A percentile compares a stretch with the other conserved stretches of the same genome.
Evolutionary conservation across 352 stramenopile genomes (phyloP).

Genomic region (Phytophthora syringae): DNA sequence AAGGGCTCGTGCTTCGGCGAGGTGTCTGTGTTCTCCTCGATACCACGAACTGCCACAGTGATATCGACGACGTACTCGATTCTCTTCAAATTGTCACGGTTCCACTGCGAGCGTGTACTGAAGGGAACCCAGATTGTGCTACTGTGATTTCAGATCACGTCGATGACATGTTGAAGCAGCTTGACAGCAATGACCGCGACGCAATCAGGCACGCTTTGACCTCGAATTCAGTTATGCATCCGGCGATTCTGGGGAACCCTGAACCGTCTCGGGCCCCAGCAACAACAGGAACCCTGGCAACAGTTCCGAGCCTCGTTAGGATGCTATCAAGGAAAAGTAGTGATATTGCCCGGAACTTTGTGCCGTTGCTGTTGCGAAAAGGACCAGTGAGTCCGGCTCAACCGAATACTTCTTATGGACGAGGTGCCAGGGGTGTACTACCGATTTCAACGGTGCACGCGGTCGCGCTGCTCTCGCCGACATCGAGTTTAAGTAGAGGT

Average conservation of each 20-base stretch:
- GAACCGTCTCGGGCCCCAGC: neutral
- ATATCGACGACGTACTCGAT: constrained; percentile 70
- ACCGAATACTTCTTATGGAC: neutral
- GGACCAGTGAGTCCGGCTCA: neutral
- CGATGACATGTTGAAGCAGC: constrained; percentile 27
- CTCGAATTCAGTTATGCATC: neutral
- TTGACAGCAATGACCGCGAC: constrained; percentile 9
- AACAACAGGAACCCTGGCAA: constrained; percentile 9
- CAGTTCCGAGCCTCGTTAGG: constrained; percentile 3
- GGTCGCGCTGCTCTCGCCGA: neutral
- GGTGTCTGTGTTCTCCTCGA: constrained; percentile 70
- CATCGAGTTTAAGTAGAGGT: neutral
- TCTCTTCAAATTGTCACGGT: constrained; percentile 69
- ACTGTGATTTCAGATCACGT: constrained; percentile 36
- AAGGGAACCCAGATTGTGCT: constrained; percentile 54
- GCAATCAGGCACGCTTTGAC: neutral
- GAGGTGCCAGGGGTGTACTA: neutral
- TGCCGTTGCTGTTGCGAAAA: constrained; percentile 8
- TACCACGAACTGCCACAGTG: constrained; percentile 59
- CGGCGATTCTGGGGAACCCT: neutral
- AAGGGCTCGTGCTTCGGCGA: constrained; percentile 78
- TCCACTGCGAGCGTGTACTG: constrained; percentile 60
- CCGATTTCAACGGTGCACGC: neutral
- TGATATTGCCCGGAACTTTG: neutral
- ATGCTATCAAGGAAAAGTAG: constrained; percentile 12